Base-by-base conservation (phyloP, 2,329 filamentous ascomycete species). In the Stachybotrys chartarum region DNA sequence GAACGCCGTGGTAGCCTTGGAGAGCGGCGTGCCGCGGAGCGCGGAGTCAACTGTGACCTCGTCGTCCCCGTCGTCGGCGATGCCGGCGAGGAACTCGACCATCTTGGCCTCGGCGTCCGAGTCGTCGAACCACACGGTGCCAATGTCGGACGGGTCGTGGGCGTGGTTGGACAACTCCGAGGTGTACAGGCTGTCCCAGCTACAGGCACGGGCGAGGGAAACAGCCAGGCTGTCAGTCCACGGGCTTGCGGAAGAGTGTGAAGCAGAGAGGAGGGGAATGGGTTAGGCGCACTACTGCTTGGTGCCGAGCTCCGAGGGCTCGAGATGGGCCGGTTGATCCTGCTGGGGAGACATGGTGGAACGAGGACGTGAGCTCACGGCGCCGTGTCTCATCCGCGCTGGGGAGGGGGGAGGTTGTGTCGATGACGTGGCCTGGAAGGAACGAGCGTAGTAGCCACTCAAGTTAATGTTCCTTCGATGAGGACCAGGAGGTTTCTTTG, bases 101-200 rank as follows among this genome's bases (percentile, higher is more conserved):
- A 96, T 84, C 66, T 92, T 92, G 59, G 85, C 79, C 66, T 96
- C 90, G 58, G 94, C 94, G 66, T 88, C 85, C 35, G 91, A 89
- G 74, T 97, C 94, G 69, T 91, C 88, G 80, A 99, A 99, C 94
- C 94, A 99, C 64, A 94, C 85, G 32, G 91, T 96, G 61, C 93
- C 93, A 57, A 87, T 87, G 76, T 96, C 90, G 55, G 81, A 73
- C 10, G 89, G 84, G 73, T 95, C 84, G 59, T 81, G 71, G 54
- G 82, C 74, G 71, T 92, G 83, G 73, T 94, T 93, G 57, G 75
- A 69, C 54, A 91, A 77, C 71, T 94, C 88, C 61, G 76, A 79
- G 1, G 78, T 76, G 76, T 95, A 94, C 59, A 90, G 82, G 18
- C 74, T 75, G 70, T 93, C 86, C 88, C 88, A 92, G 74, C 88